Conservation (phyloP, 75 land plant genomes). For the Cryptomeria japonica region DNA sequence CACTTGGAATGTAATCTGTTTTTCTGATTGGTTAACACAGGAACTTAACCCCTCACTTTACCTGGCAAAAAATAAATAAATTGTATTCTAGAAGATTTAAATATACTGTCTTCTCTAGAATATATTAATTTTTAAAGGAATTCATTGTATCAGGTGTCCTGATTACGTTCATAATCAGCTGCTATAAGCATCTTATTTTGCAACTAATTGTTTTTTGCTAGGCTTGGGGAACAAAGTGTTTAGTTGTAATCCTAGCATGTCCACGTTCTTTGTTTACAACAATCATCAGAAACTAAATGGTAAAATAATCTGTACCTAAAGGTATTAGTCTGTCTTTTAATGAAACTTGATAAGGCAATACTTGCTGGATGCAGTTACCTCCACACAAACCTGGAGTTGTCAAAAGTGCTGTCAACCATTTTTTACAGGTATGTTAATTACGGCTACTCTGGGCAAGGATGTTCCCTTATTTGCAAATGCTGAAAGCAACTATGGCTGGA, state of each 20-base stretch:
- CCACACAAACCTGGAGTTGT: slow-evolving; percentile 90
- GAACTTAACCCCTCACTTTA: too few species aligned
- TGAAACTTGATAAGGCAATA: not conserved
- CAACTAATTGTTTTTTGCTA: not conserved
- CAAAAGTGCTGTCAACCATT: slow-evolving; percentile 86
- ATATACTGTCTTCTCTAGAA: not conserved
- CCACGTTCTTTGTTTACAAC: not conserved
- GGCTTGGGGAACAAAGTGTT: not conserved
- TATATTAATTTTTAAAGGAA: not conserved
- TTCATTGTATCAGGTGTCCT: not conserved
- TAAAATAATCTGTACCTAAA: not conserved
- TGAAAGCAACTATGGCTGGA: not conserved
- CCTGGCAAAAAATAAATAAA: too few species aligned
- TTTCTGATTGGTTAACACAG: too few species aligned
- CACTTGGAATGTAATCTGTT: too few species aligned
- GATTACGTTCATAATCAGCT: not conserved
- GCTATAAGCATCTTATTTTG: not conserved
- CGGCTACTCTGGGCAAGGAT: not conserved
- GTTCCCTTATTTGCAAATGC: not conserved
- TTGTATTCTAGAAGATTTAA: not conserved
- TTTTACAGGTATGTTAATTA: slow-evolving; percentile 68
- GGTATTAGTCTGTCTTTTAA: not conserved
- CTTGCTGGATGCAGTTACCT: slow-evolving; percentile 66
- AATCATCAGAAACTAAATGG: not conserved
- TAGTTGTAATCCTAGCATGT: not conserved